phyloP scores from a whole-genome alignment of 2,329 filamentous ascomycete genomes.

The Magnaporthales sp. region DNA sequence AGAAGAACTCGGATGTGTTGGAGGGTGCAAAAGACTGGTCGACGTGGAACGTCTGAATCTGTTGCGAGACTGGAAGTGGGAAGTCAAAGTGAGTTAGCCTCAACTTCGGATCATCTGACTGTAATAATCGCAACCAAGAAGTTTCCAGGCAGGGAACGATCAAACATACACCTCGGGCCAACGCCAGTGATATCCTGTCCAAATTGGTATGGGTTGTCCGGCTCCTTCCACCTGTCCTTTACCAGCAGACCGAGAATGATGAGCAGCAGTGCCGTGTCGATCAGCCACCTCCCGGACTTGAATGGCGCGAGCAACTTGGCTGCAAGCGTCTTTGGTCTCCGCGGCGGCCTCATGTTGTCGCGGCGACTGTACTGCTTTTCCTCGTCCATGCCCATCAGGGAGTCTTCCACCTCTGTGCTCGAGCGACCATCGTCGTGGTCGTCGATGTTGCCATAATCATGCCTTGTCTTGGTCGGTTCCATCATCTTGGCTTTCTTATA shows the following conservation, averaged over 20 bases:
- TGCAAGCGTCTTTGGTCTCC: conserved; percentile 19
- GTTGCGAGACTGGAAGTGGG: conserved; percentile 17
- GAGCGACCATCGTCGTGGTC: conserved; percentile 22
- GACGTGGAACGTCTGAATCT: conserved; percentile 22
- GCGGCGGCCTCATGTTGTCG: conserved; percentile 18
- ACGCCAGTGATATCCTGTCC: conserved; percentile 27
- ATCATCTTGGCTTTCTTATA: background rate
- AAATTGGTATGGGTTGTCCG: conserved; percentile 20
- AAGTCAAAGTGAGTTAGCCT: conserved; percentile 4
- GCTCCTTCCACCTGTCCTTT: conserved; percentile 18
- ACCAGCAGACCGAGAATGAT: conserved; percentile 27
- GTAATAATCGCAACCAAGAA: background rate
- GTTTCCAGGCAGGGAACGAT: background rate
- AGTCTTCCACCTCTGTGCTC: conserved; percentile 31
- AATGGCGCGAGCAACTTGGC: conserved; percentile 22
- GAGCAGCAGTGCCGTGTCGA: conserved; percentile 28
- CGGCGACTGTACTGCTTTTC: conserved; percentile 24
- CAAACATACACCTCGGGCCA: conserved; percentile 20
- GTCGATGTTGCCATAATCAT: conserved; percentile 23
- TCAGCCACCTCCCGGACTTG: conserved; percentile 25
- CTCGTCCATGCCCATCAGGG: conserved; percentile 26
- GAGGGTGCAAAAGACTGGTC: conserved; percentile 25
- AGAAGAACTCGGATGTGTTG: conserved; percentile 28
- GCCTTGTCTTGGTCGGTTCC: conserved; percentile 1
- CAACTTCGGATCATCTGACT: too few relatives aligned